Percentiles rank a stretch among this genome's conserved stretches.
These are phyloP conservation scores for Ajuga chamaepitys DNA, from an alignment of 257 asterid species.

Conservation along the genomic window DNA sequence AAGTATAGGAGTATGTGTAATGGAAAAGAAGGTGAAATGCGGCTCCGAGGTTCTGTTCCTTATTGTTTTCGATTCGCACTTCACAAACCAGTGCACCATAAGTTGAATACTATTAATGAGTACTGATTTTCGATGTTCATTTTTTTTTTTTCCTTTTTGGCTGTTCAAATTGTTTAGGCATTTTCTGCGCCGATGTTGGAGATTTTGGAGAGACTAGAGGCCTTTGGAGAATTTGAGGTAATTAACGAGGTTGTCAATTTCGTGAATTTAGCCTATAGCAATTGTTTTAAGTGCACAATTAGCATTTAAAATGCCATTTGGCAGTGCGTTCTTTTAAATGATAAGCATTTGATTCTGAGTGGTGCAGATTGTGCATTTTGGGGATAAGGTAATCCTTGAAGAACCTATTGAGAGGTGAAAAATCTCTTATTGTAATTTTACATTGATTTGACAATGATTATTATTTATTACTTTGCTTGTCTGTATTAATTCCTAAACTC, in stretches of 20 bases:
- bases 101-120: background rate
- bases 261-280: background rate
- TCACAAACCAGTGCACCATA: constrained; percentile 24
- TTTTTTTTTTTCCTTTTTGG: background rate
- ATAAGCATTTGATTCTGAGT: constrained; percentile 1
- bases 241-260: background rate
- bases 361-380: constrained; percentile 74
- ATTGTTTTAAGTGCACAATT: background rate
- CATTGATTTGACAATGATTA: background rate
- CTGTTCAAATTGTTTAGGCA: constrained; percentile 33
- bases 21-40: constrained; percentile 99
- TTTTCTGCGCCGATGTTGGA: constrained; percentile 82
- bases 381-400: constrained; percentile 81
- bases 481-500: background rate
- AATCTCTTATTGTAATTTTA: background rate
- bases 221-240: constrained; percentile 96
- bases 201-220: constrained; percentile 72
- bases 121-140: constrained; percentile 4
- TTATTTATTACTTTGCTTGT: background rate
- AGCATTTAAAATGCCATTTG: background rate
- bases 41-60: constrained; percentile 82
- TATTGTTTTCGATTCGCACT: constrained; percentile 24
- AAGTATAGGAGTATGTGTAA: constrained; percentile 83
- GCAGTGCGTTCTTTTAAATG: background rate
- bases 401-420: constrained; percentile 83